Conservation (phyloP, 805 yeast genomes). For the Pichia eremophila region DNA sequence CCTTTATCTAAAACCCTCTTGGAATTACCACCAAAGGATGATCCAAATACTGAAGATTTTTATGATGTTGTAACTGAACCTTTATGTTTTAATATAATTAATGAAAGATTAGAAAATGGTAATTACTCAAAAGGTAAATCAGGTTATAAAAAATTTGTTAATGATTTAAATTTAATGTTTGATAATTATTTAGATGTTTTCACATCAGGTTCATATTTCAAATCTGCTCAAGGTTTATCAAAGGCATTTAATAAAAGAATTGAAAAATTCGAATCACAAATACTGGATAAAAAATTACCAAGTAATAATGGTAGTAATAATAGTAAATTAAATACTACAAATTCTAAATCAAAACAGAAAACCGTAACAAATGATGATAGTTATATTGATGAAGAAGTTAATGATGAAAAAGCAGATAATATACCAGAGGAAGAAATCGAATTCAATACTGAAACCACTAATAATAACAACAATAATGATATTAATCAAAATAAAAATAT, state of each 20-base stretch:
- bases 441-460: background rate
- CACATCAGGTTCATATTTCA: conserved; percentile 62
- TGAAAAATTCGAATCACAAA: conserved; percentile 24
- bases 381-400: background rate
- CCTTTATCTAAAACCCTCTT: conserved; percentile 42
- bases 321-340: background rate
- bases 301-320: background rate
- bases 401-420: too few species aligned
- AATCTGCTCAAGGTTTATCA: conserved; percentile 58
- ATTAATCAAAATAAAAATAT: conserved; percentile 3
- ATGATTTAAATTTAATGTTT: conserved; percentile 56
- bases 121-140: conserved; percentile 40
- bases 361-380: background rate
- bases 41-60: conserved; percentile 54
- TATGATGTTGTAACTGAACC: conserved; percentile 63
- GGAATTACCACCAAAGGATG: conserved; percentile 61
- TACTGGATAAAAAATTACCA: conserved; percentile 5
- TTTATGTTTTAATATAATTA: conserved; percentile 58
- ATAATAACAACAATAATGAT: conserved; percentile 3
- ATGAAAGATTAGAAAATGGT: conserved; percentile 40
- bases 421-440: background rate
- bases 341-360: conserved; percentile 4
- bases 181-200: conserved; percentile 73
- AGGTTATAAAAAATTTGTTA: conserved; percentile 47
- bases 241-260: conserved; percentile 38